These are phyloP conservation scores for Suhomyces maxii DNA, from an alignment of 1,139 yeast genomes.

Conservation along the genomic window DNA sequence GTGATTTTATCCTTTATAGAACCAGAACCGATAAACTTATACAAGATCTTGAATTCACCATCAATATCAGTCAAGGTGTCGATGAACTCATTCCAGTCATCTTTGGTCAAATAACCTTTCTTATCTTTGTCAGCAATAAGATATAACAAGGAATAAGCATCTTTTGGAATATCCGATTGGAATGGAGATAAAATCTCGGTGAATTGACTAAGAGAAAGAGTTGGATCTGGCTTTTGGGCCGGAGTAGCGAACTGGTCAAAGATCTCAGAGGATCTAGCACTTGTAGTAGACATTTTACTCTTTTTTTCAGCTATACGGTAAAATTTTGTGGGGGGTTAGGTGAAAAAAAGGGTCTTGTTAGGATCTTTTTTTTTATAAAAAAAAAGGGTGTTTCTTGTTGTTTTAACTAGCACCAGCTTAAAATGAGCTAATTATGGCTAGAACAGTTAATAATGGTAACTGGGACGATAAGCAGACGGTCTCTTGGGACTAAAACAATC, in stretches of 20 bases:
- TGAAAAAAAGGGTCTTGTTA: too few relatives aligned
- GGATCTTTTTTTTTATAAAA: too few relatives aligned
- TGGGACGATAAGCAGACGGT: too few relatives aligned
- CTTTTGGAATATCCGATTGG: slow-evolving; percentile 41
- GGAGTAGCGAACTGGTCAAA: slow-evolving; percentile 41
- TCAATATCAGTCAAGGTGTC: slow-evolving; percentile 54
- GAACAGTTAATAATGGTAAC: too few relatives aligned
- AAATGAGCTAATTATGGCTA: too few relatives aligned
- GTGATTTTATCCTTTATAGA: slow-evolving; percentile 12
- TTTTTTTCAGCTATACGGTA: too few relatives aligned
- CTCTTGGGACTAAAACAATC: background rate
- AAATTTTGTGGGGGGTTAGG: too few relatives aligned
- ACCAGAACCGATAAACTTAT: slow-evolving; percentile 14
- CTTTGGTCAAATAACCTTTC: slow-evolving; percentile 60
- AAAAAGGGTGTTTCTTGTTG: too few relatives aligned
- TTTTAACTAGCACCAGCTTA: too few relatives aligned
- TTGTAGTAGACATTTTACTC: background rate
- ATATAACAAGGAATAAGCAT: slow-evolving; percentile 52
- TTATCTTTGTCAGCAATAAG: slow-evolving; percentile 61
- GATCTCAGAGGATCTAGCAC: slow-evolving; percentile 24
- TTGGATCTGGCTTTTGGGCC: slow-evolving; percentile 18
- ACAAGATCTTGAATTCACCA: slow-evolving; percentile 58
- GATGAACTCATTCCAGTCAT: slow-evolving; percentile 63
- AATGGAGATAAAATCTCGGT: slow-evolving; percentile 45
- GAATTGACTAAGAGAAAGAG: slow-evolving; percentile 39